These are phyloP conservation scores for Prototheca cutis DNA, from an alignment of 163 green algal genomes.

Conservation along the genomic window DNA sequence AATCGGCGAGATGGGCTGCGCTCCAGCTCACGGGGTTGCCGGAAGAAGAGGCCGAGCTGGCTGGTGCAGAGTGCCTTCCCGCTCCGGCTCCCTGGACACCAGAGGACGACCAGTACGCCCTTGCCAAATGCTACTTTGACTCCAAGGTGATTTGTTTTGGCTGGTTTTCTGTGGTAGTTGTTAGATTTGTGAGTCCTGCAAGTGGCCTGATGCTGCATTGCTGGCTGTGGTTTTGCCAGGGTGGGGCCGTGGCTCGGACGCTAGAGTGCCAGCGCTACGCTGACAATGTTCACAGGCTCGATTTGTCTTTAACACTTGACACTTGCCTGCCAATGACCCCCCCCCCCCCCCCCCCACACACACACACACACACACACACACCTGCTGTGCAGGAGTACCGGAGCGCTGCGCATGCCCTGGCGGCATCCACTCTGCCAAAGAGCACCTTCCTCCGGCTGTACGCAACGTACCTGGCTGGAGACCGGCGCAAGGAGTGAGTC, in stretches of 20 bases:
- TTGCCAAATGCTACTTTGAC: conserved; percentile 53
- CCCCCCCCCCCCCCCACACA: not conserved
- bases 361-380: not conserved
- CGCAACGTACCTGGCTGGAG: conserved; percentile 62
- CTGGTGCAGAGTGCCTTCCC: not conserved
- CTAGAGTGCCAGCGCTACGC: too few relatives aligned
- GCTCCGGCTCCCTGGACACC: not conserved
- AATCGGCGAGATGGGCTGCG: conserved; percentile 58
- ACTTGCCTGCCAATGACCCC: not conserved
- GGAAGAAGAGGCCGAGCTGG: not conserved
- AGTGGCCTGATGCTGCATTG: too few relatives aligned
- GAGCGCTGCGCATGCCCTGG: conserved; percentile 41
- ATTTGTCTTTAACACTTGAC: not conserved
- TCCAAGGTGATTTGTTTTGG: conserved; percentile 30
- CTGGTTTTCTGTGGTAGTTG: too few relatives aligned
- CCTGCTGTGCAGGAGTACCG: conserved; percentile 48
- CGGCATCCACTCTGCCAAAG: conserved; percentile 10
- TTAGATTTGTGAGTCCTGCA: too few relatives aligned
- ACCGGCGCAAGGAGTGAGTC: conserved; percentile 58
- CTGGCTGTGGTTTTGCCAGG: too few relatives aligned
- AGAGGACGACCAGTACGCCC: conserved; percentile 33
- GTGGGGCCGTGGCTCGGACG: too few relatives aligned
- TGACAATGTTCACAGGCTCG: conserved; percentile 2
- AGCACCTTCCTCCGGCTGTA: conserved; percentile 65
- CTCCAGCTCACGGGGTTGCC: conserved; percentile 57